phyloP scores from a whole-genome alignment of 1,139 yeast species.

The Hanseniaspora uvarum region DNA sequence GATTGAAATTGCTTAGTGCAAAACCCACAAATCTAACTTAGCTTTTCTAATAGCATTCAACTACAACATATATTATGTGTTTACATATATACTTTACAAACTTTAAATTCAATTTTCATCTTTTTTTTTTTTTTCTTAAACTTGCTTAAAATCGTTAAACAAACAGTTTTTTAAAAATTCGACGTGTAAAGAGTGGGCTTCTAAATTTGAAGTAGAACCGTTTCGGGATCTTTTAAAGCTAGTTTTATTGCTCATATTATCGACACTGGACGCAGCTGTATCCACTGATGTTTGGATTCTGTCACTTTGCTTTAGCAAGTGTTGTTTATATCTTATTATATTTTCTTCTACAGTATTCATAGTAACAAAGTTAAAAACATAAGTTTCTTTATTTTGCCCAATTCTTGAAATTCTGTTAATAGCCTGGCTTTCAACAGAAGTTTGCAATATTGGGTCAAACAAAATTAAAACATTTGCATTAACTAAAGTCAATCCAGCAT shows the following conservation, averaged over 20 bases:
- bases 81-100: too few relatives aligned
- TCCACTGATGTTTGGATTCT: not conserved
- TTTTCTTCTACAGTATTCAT: constrained; percentile 84
- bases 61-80: too few relatives aligned
- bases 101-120: too few relatives aligned
- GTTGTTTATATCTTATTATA: constrained; percentile 42
- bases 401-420: constrained; percentile 84
- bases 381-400: constrained; percentile 72
- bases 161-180: constrained; percentile 7
- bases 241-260: not conserved
- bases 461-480: constrained; percentile 85
- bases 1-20: not conserved
- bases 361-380: constrained; percentile 85
- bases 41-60: too few relatives aligned
- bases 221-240: not conserved
- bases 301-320: constrained; percentile 20
- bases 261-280: not conserved
- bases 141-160: not conserved
- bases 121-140: not conserved
- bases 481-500: constrained; percentile 79
- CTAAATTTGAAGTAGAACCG: not conserved
- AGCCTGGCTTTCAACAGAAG: constrained; percentile 81
- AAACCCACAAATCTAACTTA: too few relatives aligned
- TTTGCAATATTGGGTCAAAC: constrained; percentile 85
- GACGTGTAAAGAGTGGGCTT: not conserved